phyloP scores from a whole-genome alignment of 495 filamentous ascomycete species.

The Hypoxylon perforatum region DNA sequence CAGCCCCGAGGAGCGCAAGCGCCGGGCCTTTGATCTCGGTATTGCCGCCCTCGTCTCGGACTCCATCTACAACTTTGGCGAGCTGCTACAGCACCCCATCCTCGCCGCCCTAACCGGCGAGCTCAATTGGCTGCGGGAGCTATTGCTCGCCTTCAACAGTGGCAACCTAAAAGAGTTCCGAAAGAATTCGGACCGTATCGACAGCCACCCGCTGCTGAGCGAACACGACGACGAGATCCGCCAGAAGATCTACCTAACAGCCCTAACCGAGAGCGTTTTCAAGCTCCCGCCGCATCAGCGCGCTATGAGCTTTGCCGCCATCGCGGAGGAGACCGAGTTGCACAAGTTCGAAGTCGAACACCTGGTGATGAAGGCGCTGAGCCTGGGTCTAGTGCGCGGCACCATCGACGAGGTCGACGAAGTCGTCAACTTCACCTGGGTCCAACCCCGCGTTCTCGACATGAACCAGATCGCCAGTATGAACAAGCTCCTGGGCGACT shows the following conservation, averaged over 20 bases:
- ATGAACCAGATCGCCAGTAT: conserved; percentile 96
- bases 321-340: conserved; percentile 92
- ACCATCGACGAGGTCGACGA: conserved; percentile 97
- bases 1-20: conserved; percentile 73
- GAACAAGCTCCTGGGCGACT: conserved; percentile 86
- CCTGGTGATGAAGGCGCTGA: conserved; percentile 97
- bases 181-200: conserved; percentile 80
- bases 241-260: conserved; percentile 96
- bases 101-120: conserved; percentile 78
- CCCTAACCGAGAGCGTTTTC: conserved; percentile 96
- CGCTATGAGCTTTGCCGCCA: conserved; percentile 88
- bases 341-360: conserved; percentile 92
- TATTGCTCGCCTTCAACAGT: conserved; percentile 97
- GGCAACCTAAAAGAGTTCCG: no score
- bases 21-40: conserved; percentile 89
- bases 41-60: conserved; percentile 93
- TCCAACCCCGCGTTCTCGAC: conserved; percentile 97
- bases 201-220: conserved; percentile 79
- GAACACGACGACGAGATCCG: conserved; percentile 84
- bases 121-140: conserved; percentile 85
- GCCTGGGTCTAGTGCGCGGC: conserved; percentile 86
- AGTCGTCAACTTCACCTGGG: conserved; percentile 96
- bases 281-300: conserved; percentile 94
- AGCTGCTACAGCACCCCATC: conserved; percentile 97
- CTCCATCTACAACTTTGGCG: conserved; percentile 98